phyloP scores from a whole-genome alignment of 1,284 basidiomycete genomes.

The Pterula multifida region DNA sequence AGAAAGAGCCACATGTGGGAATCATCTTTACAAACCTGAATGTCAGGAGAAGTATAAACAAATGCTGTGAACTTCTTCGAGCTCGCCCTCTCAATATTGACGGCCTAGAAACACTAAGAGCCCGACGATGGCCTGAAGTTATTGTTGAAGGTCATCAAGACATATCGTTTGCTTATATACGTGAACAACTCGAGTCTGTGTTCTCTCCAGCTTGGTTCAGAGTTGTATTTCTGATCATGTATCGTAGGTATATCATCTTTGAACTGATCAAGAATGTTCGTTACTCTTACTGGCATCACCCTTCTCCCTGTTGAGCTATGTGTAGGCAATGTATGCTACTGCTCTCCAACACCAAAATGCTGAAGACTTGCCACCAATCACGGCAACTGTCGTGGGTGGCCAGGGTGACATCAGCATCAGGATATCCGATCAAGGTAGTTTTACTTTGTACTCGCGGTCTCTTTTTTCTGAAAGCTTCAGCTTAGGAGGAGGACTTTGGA shows the following conservation, averaged over 20 bases:
- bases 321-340: conserved; percentile 61
- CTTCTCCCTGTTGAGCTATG: neutral
- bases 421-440: conserved; percentile 74
- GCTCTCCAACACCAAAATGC: conserved; percentile 33
- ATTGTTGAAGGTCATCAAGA: conserved; percentile 64
- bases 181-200: conserved; percentile 75
- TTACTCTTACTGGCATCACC: conserved; percentile 5
- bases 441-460: conserved; percentile 2
- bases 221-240: conserved; percentile 1
- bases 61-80: conserved; percentile 50
- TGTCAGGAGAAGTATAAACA: conserved; percentile 60
- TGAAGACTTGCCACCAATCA: conserved; percentile 40
- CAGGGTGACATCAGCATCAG: conserved; percentile 64
- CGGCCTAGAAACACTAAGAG: conserved; percentile 20
- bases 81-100: conserved; percentile 34
- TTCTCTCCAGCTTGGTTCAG: conserved; percentile 1
- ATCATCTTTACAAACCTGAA: conserved; percentile 75
- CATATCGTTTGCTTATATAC: conserved; percentile 74
- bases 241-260: conserved; percentile 70
- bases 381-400: conserved; percentile 63
- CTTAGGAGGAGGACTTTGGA: conserved; percentile 58
- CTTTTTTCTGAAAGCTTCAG: conserved; percentile 1
- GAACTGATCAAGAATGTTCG: conserved; percentile 80
- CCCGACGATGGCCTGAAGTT: conserved; percentile 48
- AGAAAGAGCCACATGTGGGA: conserved; percentile 59